phyloP scores from a whole-genome alignment of 2,329 filamentous ascomycete species.

The Eutypella sp. region DNA sequence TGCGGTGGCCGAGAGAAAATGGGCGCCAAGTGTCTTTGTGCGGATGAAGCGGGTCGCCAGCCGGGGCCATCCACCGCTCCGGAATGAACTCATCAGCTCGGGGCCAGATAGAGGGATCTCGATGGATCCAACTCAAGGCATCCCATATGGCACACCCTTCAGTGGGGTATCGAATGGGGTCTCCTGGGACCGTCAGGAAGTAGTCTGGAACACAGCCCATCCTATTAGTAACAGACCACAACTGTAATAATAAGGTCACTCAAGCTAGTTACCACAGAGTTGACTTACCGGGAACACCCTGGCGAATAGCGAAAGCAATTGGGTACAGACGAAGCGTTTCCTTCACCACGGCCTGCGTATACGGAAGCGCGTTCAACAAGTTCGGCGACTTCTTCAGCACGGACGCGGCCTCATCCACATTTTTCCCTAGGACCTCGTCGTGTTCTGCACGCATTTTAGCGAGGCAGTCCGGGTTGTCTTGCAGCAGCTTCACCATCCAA shows the following conservation, averaged over 20 bases:
- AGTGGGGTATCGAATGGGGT: too few species aligned
- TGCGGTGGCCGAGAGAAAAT: conserved; percentile 26
- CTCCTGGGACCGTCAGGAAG: too few species aligned
- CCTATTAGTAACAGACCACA: too few species aligned
- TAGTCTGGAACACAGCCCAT: too few species aligned
- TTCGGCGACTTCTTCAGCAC: not conserved
- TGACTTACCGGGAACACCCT: too few species aligned
- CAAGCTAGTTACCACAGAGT: too few species aligned
- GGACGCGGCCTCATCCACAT: not conserved
- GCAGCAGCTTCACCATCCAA: conserved; percentile 11
- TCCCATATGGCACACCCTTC: not conserved
- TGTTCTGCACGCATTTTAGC: not conserved
- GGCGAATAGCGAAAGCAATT: not conserved
- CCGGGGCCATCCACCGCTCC: conserved; percentile 28
- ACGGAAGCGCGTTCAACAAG: not conserved
- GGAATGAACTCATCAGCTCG: conserved; percentile 30
- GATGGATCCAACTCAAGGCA: too few species aligned
- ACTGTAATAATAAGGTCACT: too few species aligned
- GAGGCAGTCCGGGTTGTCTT: conserved; percentile 1
- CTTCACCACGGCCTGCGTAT: not conserved
- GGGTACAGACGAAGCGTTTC: not conserved
- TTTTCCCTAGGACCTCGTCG: not conserved
- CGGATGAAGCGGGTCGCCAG: conserved; percentile 15
- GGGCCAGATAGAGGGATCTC: conserved; percentile 25
- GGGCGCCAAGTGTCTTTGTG: conserved; percentile 23